A percentile compares a stretch with the other conserved stretches of the same genome.
These are phyloP conservation scores for Yamadazyma ubonensis DNA, from an alignment of 805 yeast species.

Conservation along the genomic window DNA sequence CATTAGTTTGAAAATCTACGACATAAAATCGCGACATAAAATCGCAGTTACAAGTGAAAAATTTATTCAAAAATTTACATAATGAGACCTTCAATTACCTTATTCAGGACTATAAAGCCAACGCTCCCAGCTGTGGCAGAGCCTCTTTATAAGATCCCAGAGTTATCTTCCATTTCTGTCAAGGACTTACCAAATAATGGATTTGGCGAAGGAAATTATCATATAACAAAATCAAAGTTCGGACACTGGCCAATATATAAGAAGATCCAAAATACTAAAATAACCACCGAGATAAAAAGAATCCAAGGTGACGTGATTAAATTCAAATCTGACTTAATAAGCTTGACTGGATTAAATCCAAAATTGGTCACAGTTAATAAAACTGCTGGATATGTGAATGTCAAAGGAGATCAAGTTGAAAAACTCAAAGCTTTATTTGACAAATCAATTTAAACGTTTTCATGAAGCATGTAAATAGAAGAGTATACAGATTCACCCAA, in stretches of 20 bases:
- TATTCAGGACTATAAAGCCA: constrained; percentile 22
- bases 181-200: constrained; percentile 31
- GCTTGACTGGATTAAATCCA: constrained; percentile 47
- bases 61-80: constrained; percentile 3
- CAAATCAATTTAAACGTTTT: constrained; percentile 7
- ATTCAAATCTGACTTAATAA: constrained; percentile 64
- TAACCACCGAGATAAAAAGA: constrained; percentile 72
- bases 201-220: constrained; percentile 39
- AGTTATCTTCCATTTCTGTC: constrained; percentile 23
- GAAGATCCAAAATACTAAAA: constrained; percentile 61
- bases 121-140: constrained; percentile 17
- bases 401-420: constrained; percentile 40
- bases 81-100: constrained; percentile 27
- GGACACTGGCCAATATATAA: constrained; percentile 84
- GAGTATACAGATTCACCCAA: neutral
- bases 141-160: constrained; percentile 28
- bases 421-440: constrained; percentile 30
- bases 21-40: too few species aligned
- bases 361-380: constrained; percentile 32
- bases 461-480: constrained; percentile 13
- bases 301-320: constrained; percentile 66
- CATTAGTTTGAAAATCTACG: too few species aligned
- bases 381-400: constrained; percentile 35
- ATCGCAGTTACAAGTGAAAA: neutral
- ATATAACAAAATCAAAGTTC: constrained; percentile 48